These are phyloP conservation scores for Coniochaeta prunicola DNA, from an alignment of 2,329 filamentous ascomycete species.

Conservation along the genomic window DNA sequence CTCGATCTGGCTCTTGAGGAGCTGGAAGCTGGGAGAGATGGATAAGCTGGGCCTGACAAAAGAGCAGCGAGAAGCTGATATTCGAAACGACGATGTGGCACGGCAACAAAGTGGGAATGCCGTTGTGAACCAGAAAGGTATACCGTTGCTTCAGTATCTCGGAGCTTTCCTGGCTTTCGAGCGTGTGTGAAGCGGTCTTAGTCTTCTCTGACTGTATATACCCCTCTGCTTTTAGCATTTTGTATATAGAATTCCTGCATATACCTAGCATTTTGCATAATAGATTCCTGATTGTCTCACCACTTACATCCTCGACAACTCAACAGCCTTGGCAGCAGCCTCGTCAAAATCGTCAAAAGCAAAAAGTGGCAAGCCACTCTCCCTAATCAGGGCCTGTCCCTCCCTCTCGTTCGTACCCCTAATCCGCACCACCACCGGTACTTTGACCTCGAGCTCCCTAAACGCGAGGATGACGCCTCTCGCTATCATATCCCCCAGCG, in stretches of 20 bases:
- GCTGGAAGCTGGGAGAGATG: slow-evolving; percentile 34
- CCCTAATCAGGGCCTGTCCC: slow-evolving; percentile 61
- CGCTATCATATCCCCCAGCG: slow-evolving; percentile 75
- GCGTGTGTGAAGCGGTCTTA: slow-evolving; percentile 8
- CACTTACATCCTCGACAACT: slow-evolving; percentile 25
- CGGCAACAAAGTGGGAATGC: slow-evolving; percentile 4
- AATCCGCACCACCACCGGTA: slow-evolving; percentile 72
- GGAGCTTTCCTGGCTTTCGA: slow-evolving; percentile 10
- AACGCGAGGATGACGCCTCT: slow-evolving; percentile 68
- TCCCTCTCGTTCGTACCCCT: slow-evolving; percentile 67
- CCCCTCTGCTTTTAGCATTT: no score
- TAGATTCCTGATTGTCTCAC: background rate
- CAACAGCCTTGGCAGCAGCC: slow-evolving; percentile 60
- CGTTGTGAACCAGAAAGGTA: background rate
- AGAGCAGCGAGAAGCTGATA: slow-evolving; percentile 19
- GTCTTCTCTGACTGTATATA: background rate
- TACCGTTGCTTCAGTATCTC: slow-evolving; percentile 7
- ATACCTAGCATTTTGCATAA: background rate
- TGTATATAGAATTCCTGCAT: background rate
- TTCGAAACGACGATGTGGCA: slow-evolving; percentile 16
- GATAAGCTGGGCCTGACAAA: slow-evolving; percentile 20
- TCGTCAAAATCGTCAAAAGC: slow-evolving; percentile 71
- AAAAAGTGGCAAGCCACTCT: slow-evolving; percentile 60
- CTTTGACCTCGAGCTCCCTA: slow-evolving; percentile 54
- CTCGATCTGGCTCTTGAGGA: slow-evolving; percentile 35